Base-by-base conservation (phyloP, 176 grass and related monocot species). In the Neostapfia colusana region DNA sequence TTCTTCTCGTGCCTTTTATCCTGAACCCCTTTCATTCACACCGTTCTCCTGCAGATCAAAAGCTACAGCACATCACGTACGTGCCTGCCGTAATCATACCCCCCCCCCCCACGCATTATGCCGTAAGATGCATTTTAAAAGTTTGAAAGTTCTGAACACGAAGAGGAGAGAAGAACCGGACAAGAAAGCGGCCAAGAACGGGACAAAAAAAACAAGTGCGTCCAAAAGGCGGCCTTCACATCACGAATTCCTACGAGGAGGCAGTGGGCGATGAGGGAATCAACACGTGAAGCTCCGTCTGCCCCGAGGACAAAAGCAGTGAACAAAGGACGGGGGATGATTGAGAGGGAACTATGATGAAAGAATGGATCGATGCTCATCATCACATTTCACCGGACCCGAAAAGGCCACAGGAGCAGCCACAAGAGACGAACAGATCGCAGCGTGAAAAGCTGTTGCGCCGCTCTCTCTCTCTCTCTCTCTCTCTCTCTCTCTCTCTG, bases 11-110 rank as follows among this genome's bases (percentile, higher is more conserved):
- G 84, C 77, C 85, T 89, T 27, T 57, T 83, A 72, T 87, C 90
- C 50, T 79, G 83, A 76, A 72, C 58, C 14, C 83, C 71, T 60
- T 83, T 54, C 51, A 54, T 54, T 93, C 93, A 97, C 93, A 89
- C 38, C 11, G 55, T n/a, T 54, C 70, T 70, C 67, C 82, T 82
- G 76, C 46, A 75, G 58, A 56, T 66, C 38, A 44, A 78, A 36
- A 72, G 25, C 20, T 61, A 31, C 36, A 80, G 13, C n/a, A 23
- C 73, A 80, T 40, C 14, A 51, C 48, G 14, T 13, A 67, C 5
- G 63, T 8, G 24, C 34, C 23, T 58, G 55, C 23, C 15, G 15
- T 41, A 74, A 81, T 25, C 67, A 76, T 70, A 35, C 16, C 44
- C 7, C 13, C 18, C 42, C 10, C 16, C 44, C 7, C 13, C 18